Base-by-base conservation (phyloP, 306 rosid genomes). In the Sphenostylis stenocarpa region DNA sequence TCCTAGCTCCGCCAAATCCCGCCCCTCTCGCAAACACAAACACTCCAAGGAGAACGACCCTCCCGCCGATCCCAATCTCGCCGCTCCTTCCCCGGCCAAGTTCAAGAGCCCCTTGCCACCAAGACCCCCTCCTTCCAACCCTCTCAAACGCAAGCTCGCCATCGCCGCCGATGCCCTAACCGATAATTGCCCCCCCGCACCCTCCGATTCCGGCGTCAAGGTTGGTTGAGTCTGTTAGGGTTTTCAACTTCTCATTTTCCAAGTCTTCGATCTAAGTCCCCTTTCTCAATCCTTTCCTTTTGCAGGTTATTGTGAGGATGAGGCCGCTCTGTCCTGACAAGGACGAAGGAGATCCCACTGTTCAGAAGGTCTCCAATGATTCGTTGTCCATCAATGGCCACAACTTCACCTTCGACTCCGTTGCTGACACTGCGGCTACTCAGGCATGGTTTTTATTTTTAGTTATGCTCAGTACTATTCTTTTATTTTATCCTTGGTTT, bases 191-290 rank as follows among this genome's bases (percentile, higher is more conserved):
- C 82, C 73, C 52, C 66, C 85, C 0, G 89, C 88, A 15, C 4
- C 75, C 44, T 86, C 88, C 45, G 99, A 96, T 83, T 96, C 99
- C 38, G 99, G 99, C 5, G 99, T 96, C 24, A 90, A 93, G 97
- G 99, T 92, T 10, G 5, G 15, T 41, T 65, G 5, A 15, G 0
- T 29, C 29, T 8, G 0, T 44, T 80, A 65, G 69, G 75, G 36
- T 72, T 79, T 79, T 38, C 0, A 19, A 41, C 15, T 16, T n/a
- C 9, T 33, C 3, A n/a, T 1, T 33, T 4, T 43, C 15, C 23
- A 38, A 9, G 13, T 9, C 43, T 38, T 26, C 12, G 13, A 41
- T 41, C 47, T 41, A 4, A 41, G 4, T 56, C 5, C 9, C 0
- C 17, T 31, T 69, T 56, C 52, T 69, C 7, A 48, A 36, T 70